Evolutionary conservation across 2,329 filamentous ascomycete species (phyloP).

Genomic region (Alternaria triticina): DNA sequence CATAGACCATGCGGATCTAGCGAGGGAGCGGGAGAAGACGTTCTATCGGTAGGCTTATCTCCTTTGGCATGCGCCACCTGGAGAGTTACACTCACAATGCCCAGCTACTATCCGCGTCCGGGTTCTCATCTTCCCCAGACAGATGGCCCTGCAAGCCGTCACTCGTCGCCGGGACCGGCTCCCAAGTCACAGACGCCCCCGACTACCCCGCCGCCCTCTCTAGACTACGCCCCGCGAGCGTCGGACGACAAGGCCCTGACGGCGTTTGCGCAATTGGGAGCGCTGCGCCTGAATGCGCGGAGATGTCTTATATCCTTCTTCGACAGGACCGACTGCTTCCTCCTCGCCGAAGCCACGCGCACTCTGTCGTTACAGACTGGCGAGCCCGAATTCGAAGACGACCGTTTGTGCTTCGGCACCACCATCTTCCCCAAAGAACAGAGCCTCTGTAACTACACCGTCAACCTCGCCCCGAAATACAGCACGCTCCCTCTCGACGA

Average conservation of each 20-base stretch:
- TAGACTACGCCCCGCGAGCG: constrained; percentile 14
- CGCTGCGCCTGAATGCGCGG: constrained; percentile 45
- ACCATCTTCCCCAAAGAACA: constrained; percentile 41
- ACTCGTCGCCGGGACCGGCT: constrained; percentile 24
- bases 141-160: constrained; percentile 22
- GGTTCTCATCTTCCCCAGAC: constrained; percentile 38
- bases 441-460: constrained; percentile 44
- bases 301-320: constrained; percentile 49
- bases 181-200: constrained; percentile 19
- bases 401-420: constrained; percentile 43
- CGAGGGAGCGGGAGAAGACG: constrained; percentile 39
- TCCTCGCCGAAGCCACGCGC: constrained; percentile 45
- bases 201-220: constrained; percentile 16
- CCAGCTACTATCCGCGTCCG: constrained; percentile 20
- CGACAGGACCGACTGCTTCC: constrained; percentile 46
- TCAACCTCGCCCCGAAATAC: constrained; percentile 34
- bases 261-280: constrained; percentile 48
- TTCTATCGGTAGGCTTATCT: constrained; percentile 39
- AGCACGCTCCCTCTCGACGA: constrained; percentile 23
- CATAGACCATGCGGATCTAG: constrained; percentile 35
- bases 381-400: constrained; percentile 32
- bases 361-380: constrained; percentile 38
- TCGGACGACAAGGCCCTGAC: constrained; percentile 46
- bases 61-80: neutral
- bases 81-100: constrained; percentile 3